Conservation (phyloP, 2,329 filamentous ascomycete genomes). For the Cercospora sp. region DNA sequence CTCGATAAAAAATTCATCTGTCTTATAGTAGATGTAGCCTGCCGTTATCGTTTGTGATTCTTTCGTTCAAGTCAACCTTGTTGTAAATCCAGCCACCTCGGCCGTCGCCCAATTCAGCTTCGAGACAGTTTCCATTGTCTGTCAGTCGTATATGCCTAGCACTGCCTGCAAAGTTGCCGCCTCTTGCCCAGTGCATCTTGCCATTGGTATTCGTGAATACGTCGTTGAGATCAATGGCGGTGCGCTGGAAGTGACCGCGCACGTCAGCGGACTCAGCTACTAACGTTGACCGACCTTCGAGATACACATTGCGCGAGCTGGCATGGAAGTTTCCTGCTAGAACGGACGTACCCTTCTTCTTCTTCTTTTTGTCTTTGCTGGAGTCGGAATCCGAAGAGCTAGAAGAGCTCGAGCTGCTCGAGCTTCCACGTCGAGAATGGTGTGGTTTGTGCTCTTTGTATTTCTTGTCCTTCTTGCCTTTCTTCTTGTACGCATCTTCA, state of each 20-base stretch:
- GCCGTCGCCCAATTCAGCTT: slow-evolving; percentile 41
- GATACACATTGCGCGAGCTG: slow-evolving; percentile 37
- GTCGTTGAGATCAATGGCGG: slow-evolving; percentile 42
- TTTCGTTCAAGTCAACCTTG: slow-evolving; percentile 42
- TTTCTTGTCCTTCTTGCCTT: slow-evolving; percentile 42
- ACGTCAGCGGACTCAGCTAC: slow-evolving; percentile 41
- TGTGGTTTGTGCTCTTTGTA: slow-evolving; percentile 21
- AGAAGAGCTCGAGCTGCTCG: slow-evolving; percentile 25
- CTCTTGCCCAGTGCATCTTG: slow-evolving; percentile 39
- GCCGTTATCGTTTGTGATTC: slow-evolving; percentile 44
- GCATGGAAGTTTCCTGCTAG: slow-evolving; percentile 45
- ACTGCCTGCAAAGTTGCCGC: slow-evolving; percentile 43
- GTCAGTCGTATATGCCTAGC: slow-evolving; percentile 38
- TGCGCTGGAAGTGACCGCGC: slow-evolving; percentile 39
- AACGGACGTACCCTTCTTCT: slow-evolving; percentile 19
- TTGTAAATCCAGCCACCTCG: slow-evolving; percentile 39
- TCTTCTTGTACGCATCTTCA: slow-evolving; percentile 55
- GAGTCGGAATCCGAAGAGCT: slow-evolving; percentile 28
- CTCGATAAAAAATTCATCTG: not conserved
- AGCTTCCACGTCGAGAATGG: slow-evolving; percentile 20
- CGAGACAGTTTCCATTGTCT: slow-evolving; percentile 39
- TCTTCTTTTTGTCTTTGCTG: slow-evolving; percentile 21
- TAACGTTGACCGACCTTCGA: slow-evolving; percentile 42
- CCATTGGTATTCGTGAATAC: slow-evolving; percentile 44
- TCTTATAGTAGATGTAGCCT: slow-evolving; percentile 37